A percentile compares a stretch with the other conserved stretches of the same genome.
These are phyloP conservation scores for Poteriospumella lacustris DNA, from an alignment of 108 stramenopile genomes.

Conservation along the genomic window DNA sequence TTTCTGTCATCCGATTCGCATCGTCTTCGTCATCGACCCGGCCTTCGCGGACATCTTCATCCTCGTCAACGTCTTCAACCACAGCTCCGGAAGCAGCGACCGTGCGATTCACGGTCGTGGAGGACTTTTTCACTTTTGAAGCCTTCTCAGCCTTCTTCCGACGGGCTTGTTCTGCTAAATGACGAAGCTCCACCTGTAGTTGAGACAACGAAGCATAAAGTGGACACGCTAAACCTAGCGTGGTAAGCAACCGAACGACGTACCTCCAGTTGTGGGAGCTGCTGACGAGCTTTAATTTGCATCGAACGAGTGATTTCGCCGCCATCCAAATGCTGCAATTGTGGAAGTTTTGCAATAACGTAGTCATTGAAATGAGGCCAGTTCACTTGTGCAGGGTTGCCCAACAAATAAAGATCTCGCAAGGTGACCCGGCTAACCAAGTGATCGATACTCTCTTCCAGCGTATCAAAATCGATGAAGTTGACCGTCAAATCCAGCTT, in stretches of 20 bases:
- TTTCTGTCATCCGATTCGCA: constrained; percentile 54
- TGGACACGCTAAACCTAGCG: no score
- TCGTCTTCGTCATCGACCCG: neutral
- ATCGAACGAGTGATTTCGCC: constrained; percentile 59
- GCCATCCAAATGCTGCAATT: constrained; percentile 67
- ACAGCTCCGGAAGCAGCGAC: neutral
- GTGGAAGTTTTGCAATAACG: constrained; percentile 63
- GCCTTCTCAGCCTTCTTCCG: constrained; percentile 21
- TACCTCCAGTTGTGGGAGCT: constrained; percentile 52
- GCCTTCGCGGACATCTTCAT: constrained; percentile 35
- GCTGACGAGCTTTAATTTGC: constrained; percentile 58
- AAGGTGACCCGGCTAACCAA: constrained; percentile 50
- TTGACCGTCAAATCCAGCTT: constrained; percentile 81
- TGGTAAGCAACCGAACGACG: neutral
- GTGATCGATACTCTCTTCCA: constrained; percentile 60
- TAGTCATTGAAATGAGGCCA: constrained; percentile 56
- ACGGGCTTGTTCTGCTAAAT: constrained; percentile 4
- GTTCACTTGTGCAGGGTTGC: constrained; percentile 71
- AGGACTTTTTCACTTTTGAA: neutral
- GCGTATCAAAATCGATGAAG: constrained; percentile 67
- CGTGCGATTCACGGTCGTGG: neutral
- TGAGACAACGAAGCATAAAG: no score
- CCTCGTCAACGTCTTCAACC: neutral
- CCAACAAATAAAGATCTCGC: constrained; percentile 69
- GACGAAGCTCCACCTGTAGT: constrained; percentile 46